Base-by-base conservation (phyloP, 148 eudicot genomes). In the Nepenthes gracilis region DNA sequence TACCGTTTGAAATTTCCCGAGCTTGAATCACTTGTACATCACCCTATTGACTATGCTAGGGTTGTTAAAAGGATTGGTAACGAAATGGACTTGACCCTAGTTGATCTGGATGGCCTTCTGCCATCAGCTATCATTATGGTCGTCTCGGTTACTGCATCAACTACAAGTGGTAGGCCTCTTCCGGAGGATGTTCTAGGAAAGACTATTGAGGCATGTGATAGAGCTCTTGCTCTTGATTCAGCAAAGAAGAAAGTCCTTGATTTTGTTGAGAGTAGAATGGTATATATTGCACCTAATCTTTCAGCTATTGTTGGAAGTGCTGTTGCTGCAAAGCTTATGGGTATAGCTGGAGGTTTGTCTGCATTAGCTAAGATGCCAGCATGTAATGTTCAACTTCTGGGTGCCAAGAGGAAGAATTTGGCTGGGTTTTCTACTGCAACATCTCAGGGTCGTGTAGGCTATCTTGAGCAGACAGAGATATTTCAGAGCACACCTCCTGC, bases 51-150 rank as follows among this genome's bases (percentile, higher is more conserved):
- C 70, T 93, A 93, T 66, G 95, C 99, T 43, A 79, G 99, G 58
- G 96, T 93, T 2, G 99, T 93, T 5, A 88, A 93, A 55, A 93
- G 79, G 73, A 93, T 93, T 69, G 95, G 89, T 36, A 93, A 93
- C 73, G 99, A 93, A 70, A 65, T 64, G 57, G 99, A 93, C 67
- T 77, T 93, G 74, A 93, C 96, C 40, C 89, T 93, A 35, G 95
- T 93, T 79, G 92, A 88, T 76, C 69, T 93, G 4, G 96, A 93
- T 75, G 99, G 96, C 3, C 81, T 88, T 64, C 72, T 93, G 49
- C 99, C 99, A n/a, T 93, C 96, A 7, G 99, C 99, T 51, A 84
- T 81, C 60, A 93, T 93, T 45, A 93, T 93, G 99, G 99, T 93
- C 9, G 83, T 93, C 62, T 93, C 99, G 48, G 96, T 93, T 38